These are phyloP conservation scores for Fusarium begoniae DNA, from an alignment of 2,329 filamentous ascomycete genomes.

Conservation along the genomic window DNA sequence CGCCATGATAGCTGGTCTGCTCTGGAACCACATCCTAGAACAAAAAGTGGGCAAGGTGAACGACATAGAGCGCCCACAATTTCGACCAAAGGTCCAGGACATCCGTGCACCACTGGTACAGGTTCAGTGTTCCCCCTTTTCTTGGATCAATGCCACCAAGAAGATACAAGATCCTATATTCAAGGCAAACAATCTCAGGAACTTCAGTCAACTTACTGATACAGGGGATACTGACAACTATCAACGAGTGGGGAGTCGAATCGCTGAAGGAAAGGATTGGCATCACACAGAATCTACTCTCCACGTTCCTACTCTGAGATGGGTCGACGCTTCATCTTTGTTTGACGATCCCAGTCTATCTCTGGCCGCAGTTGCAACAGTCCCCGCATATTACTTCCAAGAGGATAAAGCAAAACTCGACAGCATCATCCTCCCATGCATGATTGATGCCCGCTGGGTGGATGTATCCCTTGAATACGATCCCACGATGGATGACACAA, in stretches of 20 bases:
- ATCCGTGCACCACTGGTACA: not conserved
- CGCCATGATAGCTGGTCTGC: not conserved
- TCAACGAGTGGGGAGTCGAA: not conserved
- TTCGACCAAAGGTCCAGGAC: fast-evolving
- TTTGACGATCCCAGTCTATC: fast-evolving
- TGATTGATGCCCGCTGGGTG: not conserved
- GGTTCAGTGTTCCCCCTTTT: not conserved
- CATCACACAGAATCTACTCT: not conserved
- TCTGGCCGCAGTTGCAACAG: not conserved
- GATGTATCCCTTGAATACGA: not conserved
- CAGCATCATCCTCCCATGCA: not conserved
- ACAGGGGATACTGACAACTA: not conserved
- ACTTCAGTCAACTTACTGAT: not conserved
- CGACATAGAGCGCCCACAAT: not conserved
- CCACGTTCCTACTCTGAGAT: not conserved
- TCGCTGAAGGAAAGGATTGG: not conserved
- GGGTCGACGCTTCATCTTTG: not conserved
- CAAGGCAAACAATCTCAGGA: not conserved
- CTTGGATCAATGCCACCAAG: not conserved
- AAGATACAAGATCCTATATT: not conserved
- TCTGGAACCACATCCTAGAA: not conserved
- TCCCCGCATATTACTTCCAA: not conserved
- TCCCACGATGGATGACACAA: not conserved
- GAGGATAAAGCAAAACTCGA: not conserved
- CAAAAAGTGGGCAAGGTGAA: not conserved